A percentile compares a stretch with the other conserved stretches of the same genome.
These are phyloP conservation scores for Penicillium sp. DNA, from an alignment of 2,329 filamentous ascomycete genomes.

Conservation along the genomic window DNA sequence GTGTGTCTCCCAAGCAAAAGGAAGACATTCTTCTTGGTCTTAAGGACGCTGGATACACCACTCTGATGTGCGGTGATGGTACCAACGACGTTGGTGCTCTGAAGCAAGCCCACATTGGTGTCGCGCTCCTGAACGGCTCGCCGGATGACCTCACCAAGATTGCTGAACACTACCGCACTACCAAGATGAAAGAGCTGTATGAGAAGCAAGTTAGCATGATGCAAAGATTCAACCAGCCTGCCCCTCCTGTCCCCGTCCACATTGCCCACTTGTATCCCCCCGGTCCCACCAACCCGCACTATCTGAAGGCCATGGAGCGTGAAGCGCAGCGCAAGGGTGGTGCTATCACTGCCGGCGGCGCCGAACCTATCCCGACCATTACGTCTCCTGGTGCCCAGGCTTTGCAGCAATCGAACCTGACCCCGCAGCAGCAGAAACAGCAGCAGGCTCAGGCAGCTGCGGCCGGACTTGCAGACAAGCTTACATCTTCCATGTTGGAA, in stretches of 20 bases:
- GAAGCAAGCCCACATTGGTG: conserved; percentile 96
- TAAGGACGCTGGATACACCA: conserved; percentile 96
- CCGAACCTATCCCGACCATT: conserved; percentile 59
- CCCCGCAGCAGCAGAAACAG: conserved; percentile 50
- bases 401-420: conserved; percentile 53
- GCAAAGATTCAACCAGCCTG: conserved; percentile 88
- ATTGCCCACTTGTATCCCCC: conserved; percentile 95
- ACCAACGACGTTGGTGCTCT: conserved; percentile 97
- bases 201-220: conserved; percentile 92
- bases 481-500: conserved; percentile 85
- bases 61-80: conserved; percentile 96
- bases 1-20: conserved; percentile 97
- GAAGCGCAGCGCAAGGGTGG: conserved; percentile 77
- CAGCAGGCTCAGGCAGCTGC: conserved; percentile 65
- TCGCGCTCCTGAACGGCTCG: conserved; percentile 92
- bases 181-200: conserved; percentile 97
- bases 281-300: conserved; percentile 87
- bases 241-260: conserved; percentile 83
- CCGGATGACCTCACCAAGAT: conserved; percentile 88
- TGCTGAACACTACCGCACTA: conserved; percentile 86
- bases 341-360: conserved; percentile 48
- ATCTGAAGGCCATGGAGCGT: conserved; percentile 82
- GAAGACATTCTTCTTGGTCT: conserved; percentile 96
- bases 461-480: conserved; percentile 75
- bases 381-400: conserved; percentile 64